phyloP scores from a whole-genome alignment of 176 grass and related monocot genomes.

The Musa troglodytarum region DNA sequence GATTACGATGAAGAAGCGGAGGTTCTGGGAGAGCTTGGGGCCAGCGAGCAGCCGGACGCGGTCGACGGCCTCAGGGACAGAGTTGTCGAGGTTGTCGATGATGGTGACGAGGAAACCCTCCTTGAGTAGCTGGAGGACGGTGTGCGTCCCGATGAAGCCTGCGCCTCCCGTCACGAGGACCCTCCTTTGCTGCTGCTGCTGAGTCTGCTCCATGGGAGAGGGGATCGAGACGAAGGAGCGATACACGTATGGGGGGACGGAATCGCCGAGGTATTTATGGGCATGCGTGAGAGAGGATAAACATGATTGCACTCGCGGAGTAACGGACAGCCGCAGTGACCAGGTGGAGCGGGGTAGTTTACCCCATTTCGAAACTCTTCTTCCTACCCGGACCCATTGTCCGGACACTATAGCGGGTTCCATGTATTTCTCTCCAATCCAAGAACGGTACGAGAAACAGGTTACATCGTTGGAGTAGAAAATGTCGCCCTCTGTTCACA shows the following conservation, averaged over 20 bases:
- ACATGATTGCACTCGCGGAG: background rate
- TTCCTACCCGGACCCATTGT: too few species aligned
- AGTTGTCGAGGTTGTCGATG: constrained; percentile 96
- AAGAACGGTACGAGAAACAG: too few species aligned
- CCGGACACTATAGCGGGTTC: too few species aligned
- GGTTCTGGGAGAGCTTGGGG: constrained; percentile 43
- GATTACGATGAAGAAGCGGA: constrained; percentile 37
- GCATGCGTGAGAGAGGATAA: background rate
- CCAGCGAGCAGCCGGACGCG: constrained; percentile 73
- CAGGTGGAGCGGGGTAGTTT: background rate
- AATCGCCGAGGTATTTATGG: background rate
- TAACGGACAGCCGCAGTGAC: background rate
- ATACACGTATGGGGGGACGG: background rate
- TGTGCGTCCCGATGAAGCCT: constrained; percentile 93
- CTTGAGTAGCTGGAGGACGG: constrained; percentile 66
- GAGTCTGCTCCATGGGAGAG: background rate
- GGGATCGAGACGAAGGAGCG: background rate
- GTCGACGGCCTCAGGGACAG: constrained; percentile 68
- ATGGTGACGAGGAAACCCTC: constrained; percentile 56
- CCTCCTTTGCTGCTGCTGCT: constrained; percentile 18
- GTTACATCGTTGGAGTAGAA: accelerated
- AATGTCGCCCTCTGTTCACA: too few species aligned
- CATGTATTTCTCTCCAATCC: too few species aligned
- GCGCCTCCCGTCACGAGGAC: constrained; percentile 86
- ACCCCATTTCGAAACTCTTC: background rate